Percentiles rank a stretch among this genome's conserved stretches.
Evolutionary conservation across 257 asterid genomes (phyloP).

Genomic region (Fraxinus anomala): DNA sequence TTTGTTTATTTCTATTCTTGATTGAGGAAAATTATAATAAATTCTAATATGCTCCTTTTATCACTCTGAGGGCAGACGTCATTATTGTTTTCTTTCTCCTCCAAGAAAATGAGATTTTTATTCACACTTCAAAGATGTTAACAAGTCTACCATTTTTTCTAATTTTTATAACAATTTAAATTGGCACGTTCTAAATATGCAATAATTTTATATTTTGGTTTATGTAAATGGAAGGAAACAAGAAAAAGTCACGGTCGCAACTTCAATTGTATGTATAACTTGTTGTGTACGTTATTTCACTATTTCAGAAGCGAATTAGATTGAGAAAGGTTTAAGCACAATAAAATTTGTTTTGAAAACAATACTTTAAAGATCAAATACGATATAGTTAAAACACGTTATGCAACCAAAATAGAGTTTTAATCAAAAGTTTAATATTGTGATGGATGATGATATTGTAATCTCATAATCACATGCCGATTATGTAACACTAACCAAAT

Average conservation of each 20-base stretch:
- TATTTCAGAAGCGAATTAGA: too few relatives aligned
- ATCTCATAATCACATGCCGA: too few relatives aligned
- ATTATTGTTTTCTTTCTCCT: not conserved
- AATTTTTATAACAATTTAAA: constrained; percentile 1
- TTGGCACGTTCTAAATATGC: too few relatives aligned
- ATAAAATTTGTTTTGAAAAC: too few relatives aligned
- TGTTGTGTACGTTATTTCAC: too few relatives aligned
- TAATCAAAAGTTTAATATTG: too few relatives aligned
- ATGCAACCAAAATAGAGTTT: too few relatives aligned
- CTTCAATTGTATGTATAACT: not conserved
- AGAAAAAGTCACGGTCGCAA: not conserved
- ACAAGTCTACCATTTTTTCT: constrained; percentile 7
- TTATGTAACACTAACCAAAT: not conserved
- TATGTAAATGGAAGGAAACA: too few relatives aligned
- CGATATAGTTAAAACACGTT: not conserved
- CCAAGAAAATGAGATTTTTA: not conserved
- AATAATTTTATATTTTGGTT: too few relatives aligned
- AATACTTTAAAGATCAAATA: not conserved
- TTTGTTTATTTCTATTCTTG: not conserved
- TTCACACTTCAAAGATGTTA: not conserved
- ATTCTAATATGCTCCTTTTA: not conserved
- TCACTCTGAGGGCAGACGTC: not conserved
- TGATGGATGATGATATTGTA: too few relatives aligned
- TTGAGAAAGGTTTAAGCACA: too few relatives aligned
- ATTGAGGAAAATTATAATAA: not conserved